phyloP scores from a whole-genome alignment of 441 rosid genomes.

The Mallotus japonicus region DNA sequence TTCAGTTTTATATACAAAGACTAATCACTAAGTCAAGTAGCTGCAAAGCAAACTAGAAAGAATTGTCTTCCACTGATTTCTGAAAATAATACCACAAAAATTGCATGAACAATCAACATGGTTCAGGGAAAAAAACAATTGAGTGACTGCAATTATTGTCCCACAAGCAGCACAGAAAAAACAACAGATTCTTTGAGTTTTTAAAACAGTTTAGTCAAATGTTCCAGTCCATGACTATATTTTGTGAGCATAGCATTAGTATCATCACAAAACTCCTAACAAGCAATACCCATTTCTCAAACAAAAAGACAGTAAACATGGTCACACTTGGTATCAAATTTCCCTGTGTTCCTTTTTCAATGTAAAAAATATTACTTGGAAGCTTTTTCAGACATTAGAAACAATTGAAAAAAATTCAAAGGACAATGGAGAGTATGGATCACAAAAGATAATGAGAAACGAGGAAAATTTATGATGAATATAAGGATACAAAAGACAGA shows the following conservation, averaged over 20 bases:
- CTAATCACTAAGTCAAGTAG: neutral
- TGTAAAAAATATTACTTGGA: neutral
- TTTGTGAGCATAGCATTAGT: neutral
- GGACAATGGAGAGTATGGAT: neutral
- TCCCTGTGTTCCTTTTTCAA: conserved; percentile 7
- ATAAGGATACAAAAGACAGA: no score
- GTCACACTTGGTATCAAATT: neutral
- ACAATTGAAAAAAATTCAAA: neutral
- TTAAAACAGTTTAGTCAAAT: neutral
- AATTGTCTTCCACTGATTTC: neutral
- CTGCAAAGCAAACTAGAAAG: conserved; percentile 17
- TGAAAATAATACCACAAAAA: neutral
- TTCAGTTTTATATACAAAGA: conserved; percentile 14
- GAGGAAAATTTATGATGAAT: neutral
- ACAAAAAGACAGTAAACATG: neutral
- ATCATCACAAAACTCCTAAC: neutral
- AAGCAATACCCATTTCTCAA: neutral
- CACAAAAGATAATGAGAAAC: neutral
- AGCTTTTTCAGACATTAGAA: conserved; percentile 3
- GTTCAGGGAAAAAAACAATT: neutral
- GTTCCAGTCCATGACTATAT: conserved; percentile 1
- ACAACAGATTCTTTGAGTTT: neutral
- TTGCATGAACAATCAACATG: neutral
- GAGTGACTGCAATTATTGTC: conserved; percentile 1
- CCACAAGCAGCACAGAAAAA: conserved; percentile 1